Conservation (phyloP, 768 basidiomycete species). For the Russula foetens region DNA sequence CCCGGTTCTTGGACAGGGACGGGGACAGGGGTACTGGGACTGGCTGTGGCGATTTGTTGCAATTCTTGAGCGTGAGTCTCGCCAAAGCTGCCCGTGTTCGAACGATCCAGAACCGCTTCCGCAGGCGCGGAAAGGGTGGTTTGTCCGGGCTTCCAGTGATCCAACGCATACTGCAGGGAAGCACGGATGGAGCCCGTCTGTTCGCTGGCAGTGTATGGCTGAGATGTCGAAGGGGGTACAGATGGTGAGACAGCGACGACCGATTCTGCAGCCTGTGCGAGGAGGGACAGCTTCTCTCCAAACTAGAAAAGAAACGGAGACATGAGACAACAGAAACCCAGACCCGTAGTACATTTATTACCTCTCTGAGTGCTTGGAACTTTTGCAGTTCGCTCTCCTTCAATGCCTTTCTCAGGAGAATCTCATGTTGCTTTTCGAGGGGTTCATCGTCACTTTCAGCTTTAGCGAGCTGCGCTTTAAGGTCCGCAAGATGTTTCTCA, state of each 20-base stretch:
- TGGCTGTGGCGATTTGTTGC: conserved; percentile 38
- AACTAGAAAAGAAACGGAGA: conserved; percentile 38
- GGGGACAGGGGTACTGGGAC: not conserved
- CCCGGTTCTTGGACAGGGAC: not conserved
- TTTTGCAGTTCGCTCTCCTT: conserved; percentile 67
- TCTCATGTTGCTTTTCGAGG: conserved; percentile 60
- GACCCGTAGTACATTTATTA: conserved; percentile 24
- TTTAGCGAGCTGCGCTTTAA: conserved; percentile 61
- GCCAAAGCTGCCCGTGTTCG: conserved; percentile 77
- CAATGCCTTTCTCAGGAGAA: conserved; percentile 69
- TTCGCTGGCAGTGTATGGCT: conserved; percentile 54
- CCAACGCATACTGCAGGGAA: conserved; percentile 68
- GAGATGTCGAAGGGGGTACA: conserved; percentile 49
- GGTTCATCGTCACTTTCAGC: conserved; percentile 55
- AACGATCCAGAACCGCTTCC: conserved; percentile 48
- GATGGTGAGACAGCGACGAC: conserved; percentile 56
- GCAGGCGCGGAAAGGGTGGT: conserved; percentile 36
- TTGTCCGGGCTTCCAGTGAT: conserved; percentile 67
- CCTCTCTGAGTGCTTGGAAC: conserved; percentile 81
- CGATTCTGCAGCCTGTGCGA: conserved; percentile 62
- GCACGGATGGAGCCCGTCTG: conserved; percentile 64
- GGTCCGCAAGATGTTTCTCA: conserved; percentile 61
- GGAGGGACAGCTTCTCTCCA: conserved; percentile 67
- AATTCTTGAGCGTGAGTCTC: conserved; percentile 76
- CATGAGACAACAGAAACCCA: conserved; percentile 5